Conservation (phyloP, 2,329 filamentous ascomycete species). For the Xenoacremonium recifei region DNA sequence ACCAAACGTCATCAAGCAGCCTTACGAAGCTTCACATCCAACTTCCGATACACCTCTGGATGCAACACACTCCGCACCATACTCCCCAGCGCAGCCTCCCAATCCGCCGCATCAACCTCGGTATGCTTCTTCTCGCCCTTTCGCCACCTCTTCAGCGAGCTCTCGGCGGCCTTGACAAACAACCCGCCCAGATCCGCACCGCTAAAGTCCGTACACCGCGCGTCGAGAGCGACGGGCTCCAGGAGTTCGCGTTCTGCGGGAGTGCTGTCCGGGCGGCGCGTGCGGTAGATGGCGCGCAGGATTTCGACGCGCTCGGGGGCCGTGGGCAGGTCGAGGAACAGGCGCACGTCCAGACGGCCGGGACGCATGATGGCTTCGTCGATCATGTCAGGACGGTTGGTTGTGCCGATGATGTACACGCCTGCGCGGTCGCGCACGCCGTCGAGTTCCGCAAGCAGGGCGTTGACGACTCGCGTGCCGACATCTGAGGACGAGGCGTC, state of each 20-base stretch:
- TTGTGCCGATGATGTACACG: slow-evolving; percentile 93
- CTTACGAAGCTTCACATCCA: slow-evolving; percentile 31
- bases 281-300: slow-evolving; percentile 63
- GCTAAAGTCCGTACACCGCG: slow-evolving; percentile 73
- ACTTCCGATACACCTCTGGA: slow-evolving; percentile 40
- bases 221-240: slow-evolving; percentile 63
- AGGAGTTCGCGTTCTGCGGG: slow-evolving; percentile 54
- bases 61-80: slow-evolving; percentile 51
- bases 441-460: slow-evolving; percentile 90
- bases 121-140: slow-evolving; percentile 21
- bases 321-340: slow-evolving; percentile 85
- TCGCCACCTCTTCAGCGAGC: slow-evolving; percentile 43
- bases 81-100: slow-evolving; percentile 50
- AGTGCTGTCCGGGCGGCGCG: slow-evolving; percentile 31
- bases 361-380: slow-evolving; percentile 93
- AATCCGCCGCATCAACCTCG: slow-evolving; percentile 42
- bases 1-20: slow-evolving; percentile 15
- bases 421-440: slow-evolving; percentile 77
- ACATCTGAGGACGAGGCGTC: slow-evolving; percentile 79
- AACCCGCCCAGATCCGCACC: slow-evolving; percentile 58
- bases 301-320: slow-evolving; percentile 82
- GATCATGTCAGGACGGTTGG: slow-evolving; percentile 94
- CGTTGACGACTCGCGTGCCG: slow-evolving; percentile 88
- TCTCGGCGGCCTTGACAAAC: slow-evolving; percentile 49
- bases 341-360: slow-evolving; percentile 80